A percentile compares a stretch with the other conserved stretches of the same genome.
These are phyloP conservation scores for Mollisiaceae sp. DNA, from an alignment of 2,329 filamentous ascomycete genomes.

Conservation along the genomic window DNA sequence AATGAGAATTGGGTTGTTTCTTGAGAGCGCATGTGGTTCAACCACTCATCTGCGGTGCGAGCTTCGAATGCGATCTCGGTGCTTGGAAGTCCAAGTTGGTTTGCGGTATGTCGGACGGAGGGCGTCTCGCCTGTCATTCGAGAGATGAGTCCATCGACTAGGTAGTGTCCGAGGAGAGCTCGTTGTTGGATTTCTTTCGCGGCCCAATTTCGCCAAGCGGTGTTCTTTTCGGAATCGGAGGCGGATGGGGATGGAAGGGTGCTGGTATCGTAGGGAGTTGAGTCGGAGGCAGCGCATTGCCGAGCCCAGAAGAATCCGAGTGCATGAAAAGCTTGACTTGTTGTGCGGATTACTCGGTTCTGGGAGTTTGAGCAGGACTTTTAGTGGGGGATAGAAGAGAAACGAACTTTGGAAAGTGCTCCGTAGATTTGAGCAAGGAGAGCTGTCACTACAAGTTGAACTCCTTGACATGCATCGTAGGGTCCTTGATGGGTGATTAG, in stretches of 20 bases:
- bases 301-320: conserved; percentile 52
- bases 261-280: conserved; percentile 42
- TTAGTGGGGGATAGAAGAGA: not conserved
- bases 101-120: conserved; percentile 49
- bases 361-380: conserved; percentile 16
- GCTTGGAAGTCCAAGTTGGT: conserved; percentile 47
- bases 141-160: conserved; percentile 51
- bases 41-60: conserved; percentile 48
- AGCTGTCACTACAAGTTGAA: conserved; percentile 50
- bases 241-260: conserved; percentile 45
- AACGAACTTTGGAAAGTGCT: conserved; percentile 44
- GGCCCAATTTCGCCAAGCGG: conserved; percentile 49
- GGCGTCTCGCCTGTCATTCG: conserved; percentile 50
- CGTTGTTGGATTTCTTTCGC: conserved; percentile 51
- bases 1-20: conserved; percentile 45
- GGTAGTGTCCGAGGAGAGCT: conserved; percentile 50
- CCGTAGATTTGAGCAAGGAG: conserved; percentile 51
- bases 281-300: conserved; percentile 50
- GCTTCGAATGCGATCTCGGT: conserved; percentile 49
- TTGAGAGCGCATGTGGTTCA: conserved; percentile 44
- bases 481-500: conserved; percentile 50
- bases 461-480: conserved; percentile 49
- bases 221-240: conserved; percentile 44
- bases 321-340: conserved; percentile 50
- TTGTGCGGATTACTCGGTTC: conserved; percentile 49